phyloP scores from a whole-genome alignment of 768 basidiomycete genomes.

The Baorangia bicolor region DNA sequence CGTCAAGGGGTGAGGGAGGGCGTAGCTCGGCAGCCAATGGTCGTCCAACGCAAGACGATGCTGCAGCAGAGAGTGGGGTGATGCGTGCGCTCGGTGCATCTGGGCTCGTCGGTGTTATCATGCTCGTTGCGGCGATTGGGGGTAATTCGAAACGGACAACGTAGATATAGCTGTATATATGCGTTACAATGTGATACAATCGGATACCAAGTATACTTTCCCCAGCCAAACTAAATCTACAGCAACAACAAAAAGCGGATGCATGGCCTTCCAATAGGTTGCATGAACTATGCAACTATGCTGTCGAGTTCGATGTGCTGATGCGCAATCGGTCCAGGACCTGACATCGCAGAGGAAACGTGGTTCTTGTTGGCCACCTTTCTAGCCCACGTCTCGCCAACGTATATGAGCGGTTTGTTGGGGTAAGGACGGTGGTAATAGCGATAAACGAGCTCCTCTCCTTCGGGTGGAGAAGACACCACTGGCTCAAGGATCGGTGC shows the following conservation, averaged over 20 bases:
- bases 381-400: too few relatives aligned
- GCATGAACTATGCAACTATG: too few relatives aligned
- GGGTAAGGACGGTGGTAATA: too few relatives aligned
- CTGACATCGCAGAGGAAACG: not conserved
- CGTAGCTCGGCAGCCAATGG: not conserved
- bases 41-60: conserved; percentile 22
- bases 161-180: conserved; percentile 3
- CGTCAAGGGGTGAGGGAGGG: conserved; percentile 2
- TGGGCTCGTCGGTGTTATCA: conserved; percentile 26
- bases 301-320: not conserved
- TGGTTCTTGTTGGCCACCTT: too few relatives aligned
- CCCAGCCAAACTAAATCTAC: not conserved
- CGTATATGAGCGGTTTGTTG: too few relatives aligned
- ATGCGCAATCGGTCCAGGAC: not conserved
- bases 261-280: too few relatives aligned
- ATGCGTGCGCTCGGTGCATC: conserved; percentile 30
- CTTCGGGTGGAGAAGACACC: too few relatives aligned
- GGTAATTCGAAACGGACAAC: conserved; percentile 15
- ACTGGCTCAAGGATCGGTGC: too few relatives aligned
- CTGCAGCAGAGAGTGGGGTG: conserved; percentile 24
- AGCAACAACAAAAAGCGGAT: too few relatives aligned
- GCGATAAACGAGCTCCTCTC: too few relatives aligned
- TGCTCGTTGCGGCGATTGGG: conserved; percentile 23
- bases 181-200: not conserved
- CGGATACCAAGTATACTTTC: not conserved